phyloP scores from a whole-genome alignment of 2,329 filamentous ascomycete species.

The Cryphonectria nitschkei region DNA sequence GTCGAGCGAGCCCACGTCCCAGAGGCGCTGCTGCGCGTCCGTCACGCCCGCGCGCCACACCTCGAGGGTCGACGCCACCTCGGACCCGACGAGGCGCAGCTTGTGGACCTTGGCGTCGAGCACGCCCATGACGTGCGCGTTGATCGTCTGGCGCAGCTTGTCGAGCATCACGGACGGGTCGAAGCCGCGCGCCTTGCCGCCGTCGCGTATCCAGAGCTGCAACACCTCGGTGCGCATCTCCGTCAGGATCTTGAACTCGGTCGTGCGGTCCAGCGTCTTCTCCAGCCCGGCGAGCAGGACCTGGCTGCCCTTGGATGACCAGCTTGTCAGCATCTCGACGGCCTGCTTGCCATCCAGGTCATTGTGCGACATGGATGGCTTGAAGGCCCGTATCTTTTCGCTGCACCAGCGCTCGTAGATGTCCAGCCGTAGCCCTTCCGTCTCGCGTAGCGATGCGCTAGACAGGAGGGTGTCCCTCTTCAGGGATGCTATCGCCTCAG shows the following conservation, averaged over 20 bases:
- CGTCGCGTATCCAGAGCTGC: slow-evolving; percentile 75
- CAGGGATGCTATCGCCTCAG: slow-evolving; percentile 68
- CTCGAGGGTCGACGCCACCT: slow-evolving; percentile 64
- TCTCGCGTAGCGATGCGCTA: slow-evolving; percentile 66
- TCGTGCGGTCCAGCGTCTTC: slow-evolving; percentile 60
- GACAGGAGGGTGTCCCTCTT: slow-evolving; percentile 73
- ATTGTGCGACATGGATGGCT: slow-evolving; percentile 83
- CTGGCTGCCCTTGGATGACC: slow-evolving; percentile 65
- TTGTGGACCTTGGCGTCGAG: slow-evolving; percentile 66
- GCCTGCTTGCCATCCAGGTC: slow-evolving; percentile 67
- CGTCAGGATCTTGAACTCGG: slow-evolving; percentile 70
- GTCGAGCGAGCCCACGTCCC: slow-evolving; percentile 67
- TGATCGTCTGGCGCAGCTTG: slow-evolving; percentile 69
- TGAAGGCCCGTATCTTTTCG: slow-evolving; percentile 82
- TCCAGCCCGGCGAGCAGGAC: slow-evolving; percentile 65
- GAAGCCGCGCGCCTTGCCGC: slow-evolving; percentile 66
- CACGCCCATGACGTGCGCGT: slow-evolving; percentile 66
- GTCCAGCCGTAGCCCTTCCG: slow-evolving; percentile 77
- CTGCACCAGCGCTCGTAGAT: slow-evolving; percentile 79
- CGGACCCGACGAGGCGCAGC: slow-evolving; percentile 66
- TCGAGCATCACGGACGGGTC: slow-evolving; percentile 71
- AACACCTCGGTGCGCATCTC: slow-evolving; percentile 71
- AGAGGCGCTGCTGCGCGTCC: slow-evolving; percentile 60
- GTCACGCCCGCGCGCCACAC: slow-evolving; percentile 61
- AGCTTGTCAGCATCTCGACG: slow-evolving; percentile 62